Conservation (phyloP, 306 rosid species). For the Mimosa pudica region DNA sequence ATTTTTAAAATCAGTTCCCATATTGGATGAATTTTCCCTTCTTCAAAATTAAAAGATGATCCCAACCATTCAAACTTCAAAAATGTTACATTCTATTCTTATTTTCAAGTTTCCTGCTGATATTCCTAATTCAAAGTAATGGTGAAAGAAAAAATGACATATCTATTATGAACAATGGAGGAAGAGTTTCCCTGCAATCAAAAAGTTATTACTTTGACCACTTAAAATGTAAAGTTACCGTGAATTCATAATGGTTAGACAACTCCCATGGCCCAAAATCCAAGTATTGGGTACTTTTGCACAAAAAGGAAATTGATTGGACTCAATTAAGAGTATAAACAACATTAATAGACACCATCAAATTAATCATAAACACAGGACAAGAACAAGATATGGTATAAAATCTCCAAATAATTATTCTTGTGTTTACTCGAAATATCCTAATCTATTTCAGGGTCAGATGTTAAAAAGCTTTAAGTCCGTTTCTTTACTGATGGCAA, state of each 20-base stretch:
- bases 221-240: neutral
- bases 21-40: neutral
- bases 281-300: neutral
- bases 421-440: neutral
- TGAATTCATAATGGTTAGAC: neutral
- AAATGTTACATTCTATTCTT: neutral
- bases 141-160: neutral
- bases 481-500: conserved; percentile 5
- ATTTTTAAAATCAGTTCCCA: conserved; percentile 7
- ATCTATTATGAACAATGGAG: neutral
- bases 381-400: neutral
- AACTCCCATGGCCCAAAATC: neutral
- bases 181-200: neutral
- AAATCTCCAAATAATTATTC: neutral
- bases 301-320: neutral
- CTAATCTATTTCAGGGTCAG: conserved; percentile 20
- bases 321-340: neutral
- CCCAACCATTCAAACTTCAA: neutral
- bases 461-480: conserved; percentile 22
- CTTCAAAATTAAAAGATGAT: neutral
- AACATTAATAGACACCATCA: neutral
- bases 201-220: neutral
- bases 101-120: neutral
- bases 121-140: neutral
- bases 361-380: conserved; percentile 3